Evolutionary conservation across 192 early-diverging fungal species (phyloP), one percentile per base, ranked within the genome.

Genomic region (Rhizoclosmatium sp.): DNA sequence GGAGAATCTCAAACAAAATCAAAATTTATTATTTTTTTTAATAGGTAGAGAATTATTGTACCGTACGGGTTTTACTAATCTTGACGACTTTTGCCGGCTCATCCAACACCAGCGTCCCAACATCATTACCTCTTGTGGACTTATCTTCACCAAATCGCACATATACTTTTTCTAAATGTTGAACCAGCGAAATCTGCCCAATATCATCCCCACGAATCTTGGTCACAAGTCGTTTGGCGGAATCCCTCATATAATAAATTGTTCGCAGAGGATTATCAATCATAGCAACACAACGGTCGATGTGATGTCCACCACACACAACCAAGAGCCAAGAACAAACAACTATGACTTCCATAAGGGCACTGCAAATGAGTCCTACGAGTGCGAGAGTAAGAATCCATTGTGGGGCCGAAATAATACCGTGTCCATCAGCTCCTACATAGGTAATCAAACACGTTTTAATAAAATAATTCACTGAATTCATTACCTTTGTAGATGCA

Each of bases 101-200:
- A 47, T 69, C 68, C 39, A 69, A 47, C 5, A 47, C 47, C 0
- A 69, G 12, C 12, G 31, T 47, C 10, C 68, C 68, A 7, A 47
- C 12, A 16, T 69, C 68, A 0, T 41, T 47, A 16, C 12, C 68
- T 41, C 68, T 7, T 47, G 68, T 69, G 12, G 7, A 16, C 31
- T 69, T 69, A 46, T 41, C 39, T 31, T 69, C 68, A 19, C 68
- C 68, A 69, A 69, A 41, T 46, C 47, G 39, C 68, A 69, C 68
- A 9, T 5, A 46, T 16, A 69, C 68, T 16, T 40, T 47, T 47
- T 47, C 41, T 10, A 46, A 69, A 46, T 69, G 68, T 19, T 69
- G 39, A 12, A 46, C 46, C 42, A 69, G 31, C 31, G 68, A 69
- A 12, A 40, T 47, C 12, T 69, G 68, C n/a, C 68, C 68, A 41